Conservation (phyloP, 306 rosid genomes). For the Adenanthera pavonina region DNA sequence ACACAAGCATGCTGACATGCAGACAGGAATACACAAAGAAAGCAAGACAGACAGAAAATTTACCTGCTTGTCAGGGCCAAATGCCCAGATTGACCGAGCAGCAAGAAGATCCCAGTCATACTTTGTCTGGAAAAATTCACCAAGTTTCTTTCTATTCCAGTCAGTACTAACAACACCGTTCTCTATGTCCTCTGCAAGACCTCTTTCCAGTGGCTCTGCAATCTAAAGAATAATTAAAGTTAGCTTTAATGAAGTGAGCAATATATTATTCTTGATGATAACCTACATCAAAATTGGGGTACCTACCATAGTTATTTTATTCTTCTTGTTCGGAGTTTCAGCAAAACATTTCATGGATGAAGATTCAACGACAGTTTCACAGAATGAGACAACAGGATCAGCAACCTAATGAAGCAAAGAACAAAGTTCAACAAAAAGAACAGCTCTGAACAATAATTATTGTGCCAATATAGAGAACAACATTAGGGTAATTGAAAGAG, state of each 20-base stretch:
- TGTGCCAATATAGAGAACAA: conserved; percentile 7
- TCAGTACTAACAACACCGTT: conserved; percentile 93
- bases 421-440: conserved; percentile 35
- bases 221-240: conserved; percentile 55
- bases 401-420: conserved; percentile 73
- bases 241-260: conserved; percentile 17
- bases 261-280: neutral
- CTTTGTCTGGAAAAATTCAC: conserved; percentile 92
- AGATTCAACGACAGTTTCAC: conserved; percentile 97
- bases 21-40: neutral
- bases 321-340: conserved; percentile 97
- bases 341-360: conserved; percentile 99
- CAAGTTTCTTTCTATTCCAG: conserved; percentile 89
- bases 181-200: conserved; percentile 97
- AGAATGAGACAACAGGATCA: conserved; percentile 96
- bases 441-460: conserved; percentile 24
- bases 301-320: conserved; percentile 95
- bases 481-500: neutral
- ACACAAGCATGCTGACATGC: neutral
- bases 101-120: conserved; percentile 99
- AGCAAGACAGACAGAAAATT: neutral
- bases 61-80: conserved; percentile 99
- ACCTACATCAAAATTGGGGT: conserved; percentile 6
- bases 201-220: conserved; percentile 97
- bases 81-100: conserved; percentile 97